These are phyloP conservation scores for Triglochin maritima DNA, from an alignment of 106 monocot genomes.

Conservation along the genomic window DNA sequence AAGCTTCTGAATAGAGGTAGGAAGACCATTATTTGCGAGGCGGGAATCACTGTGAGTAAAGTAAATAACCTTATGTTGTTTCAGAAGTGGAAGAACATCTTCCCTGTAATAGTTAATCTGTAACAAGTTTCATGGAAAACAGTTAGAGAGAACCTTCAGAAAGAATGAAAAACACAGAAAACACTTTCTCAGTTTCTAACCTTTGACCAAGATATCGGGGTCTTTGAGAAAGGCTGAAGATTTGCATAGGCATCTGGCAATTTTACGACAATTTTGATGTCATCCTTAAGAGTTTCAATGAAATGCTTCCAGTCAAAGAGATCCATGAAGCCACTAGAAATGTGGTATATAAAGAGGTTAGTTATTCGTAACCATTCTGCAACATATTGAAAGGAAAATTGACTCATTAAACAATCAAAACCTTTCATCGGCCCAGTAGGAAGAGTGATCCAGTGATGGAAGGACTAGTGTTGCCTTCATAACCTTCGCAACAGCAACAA, in stretches of 20 bases:
- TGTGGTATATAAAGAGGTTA: not conserved
- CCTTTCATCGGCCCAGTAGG: constrained; percentile 22
- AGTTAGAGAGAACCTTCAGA: not conserved
- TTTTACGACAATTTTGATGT: constrained; percentile 49
- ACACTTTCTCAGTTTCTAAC: constrained; percentile 11
- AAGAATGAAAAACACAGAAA: not conserved
- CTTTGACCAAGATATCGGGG: constrained; percentile 89
- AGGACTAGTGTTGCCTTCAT: constrained; percentile 34
- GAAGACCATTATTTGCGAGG: constrained; percentile 81
- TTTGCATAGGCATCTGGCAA: constrained; percentile 39
- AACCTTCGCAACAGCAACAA: constrained; percentile 12
- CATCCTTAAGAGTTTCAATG: constrained; percentile 63
- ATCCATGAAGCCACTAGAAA: constrained; percentile 67
- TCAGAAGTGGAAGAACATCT: constrained; percentile 59
- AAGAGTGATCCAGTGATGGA: constrained; percentile 25
- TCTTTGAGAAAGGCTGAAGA: constrained; percentile 40
- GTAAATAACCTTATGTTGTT: constrained; percentile 71
- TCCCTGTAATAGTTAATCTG: constrained; percentile 68
- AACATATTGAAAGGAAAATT: not conserved
- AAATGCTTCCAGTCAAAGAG: constrained; percentile 87
- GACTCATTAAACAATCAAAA: not conserved
- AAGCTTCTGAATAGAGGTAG: constrained; percentile 65
- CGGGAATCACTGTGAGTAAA: constrained; percentile 79
- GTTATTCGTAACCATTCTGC: not conserved
- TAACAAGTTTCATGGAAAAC: not conserved